Evolutionary conservation across 345 rosid genomes (phyloP).

Genomic region (Trapa bicornis): DNA sequence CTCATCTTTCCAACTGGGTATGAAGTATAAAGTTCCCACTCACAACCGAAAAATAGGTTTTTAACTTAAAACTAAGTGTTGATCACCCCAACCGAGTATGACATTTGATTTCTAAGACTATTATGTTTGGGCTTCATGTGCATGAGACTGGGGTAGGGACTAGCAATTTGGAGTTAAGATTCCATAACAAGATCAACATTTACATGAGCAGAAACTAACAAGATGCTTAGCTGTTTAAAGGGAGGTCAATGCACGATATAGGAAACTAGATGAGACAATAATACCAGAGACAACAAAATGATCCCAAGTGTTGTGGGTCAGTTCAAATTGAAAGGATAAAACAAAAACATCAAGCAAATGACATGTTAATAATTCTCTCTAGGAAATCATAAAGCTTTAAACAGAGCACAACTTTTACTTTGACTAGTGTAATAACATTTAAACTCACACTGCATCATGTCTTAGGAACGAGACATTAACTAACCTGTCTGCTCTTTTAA

Average conservation of each 20-base stretch:
- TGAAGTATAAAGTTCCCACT: too few species aligned
- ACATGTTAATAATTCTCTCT: background rate
- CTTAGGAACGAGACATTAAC: slow-evolving; percentile 11
- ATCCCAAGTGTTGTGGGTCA: background rate
- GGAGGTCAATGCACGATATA: background rate
- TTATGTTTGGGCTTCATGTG: too few species aligned
- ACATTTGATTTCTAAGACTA: too few species aligned
- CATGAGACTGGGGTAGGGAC: background rate
- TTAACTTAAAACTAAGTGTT: too few species aligned
- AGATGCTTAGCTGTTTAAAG: background rate
- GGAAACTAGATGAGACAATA: background rate
- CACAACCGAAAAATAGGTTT: too few species aligned
- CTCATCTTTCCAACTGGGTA: too few species aligned
- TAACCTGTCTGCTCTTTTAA: slow-evolving; percentile 89
- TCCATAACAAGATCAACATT: background rate
- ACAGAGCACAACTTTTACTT: background rate
- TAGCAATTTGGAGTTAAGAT: background rate
- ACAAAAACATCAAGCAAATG: background rate
- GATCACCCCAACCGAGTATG: too few species aligned
- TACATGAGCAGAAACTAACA: background rate
- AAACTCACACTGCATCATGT: background rate
- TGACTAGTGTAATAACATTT: background rate
- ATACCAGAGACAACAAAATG: background rate
- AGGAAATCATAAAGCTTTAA: background rate
- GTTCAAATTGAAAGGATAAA: background rate